Conservation (phyloP, 1,284 basidiomycete species). For the Agaricales sp. region DNA sequence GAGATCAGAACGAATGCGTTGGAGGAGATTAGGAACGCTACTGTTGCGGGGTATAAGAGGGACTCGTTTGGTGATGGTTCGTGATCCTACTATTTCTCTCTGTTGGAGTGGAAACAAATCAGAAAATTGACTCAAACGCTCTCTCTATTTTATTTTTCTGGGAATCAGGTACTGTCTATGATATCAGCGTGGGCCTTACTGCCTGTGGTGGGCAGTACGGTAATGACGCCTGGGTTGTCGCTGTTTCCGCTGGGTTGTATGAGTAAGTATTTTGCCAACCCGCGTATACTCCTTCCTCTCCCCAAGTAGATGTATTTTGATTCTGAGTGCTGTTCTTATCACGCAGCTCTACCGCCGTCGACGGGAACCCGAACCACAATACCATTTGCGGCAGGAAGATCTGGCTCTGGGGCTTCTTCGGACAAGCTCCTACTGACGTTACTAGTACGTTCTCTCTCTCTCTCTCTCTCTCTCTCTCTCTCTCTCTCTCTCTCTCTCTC, state of each 20-base stretch:
- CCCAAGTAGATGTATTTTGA: too few relatives aligned
- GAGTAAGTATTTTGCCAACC: too few relatives aligned
- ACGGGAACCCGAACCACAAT: neutral
- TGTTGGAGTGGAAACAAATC: too few relatives aligned
- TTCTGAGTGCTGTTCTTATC: too few relatives aligned
- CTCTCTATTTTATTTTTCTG: too few relatives aligned
- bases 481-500: too few relatives aligned
- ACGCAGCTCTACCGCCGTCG: neutral
- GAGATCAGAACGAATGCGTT: neutral
- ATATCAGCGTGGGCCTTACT: neutral
- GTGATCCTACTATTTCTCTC: neutral
- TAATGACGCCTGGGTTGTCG: neutral
- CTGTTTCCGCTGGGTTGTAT: neutral
- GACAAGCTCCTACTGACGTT: neutral
- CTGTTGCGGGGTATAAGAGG: neutral
- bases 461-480: neutral
- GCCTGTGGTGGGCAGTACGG: neutral
- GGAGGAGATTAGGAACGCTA: neutral
- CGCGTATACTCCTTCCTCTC: neutral
- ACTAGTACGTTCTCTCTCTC: neutral
- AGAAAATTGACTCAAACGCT: too few relatives aligned
- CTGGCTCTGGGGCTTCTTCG: slow-evolving; percentile 2
- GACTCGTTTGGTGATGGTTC: neutral
- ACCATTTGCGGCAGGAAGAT: slow-evolving; percentile 1
- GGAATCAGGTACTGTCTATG: neutral